Evolutionary conservation across 2,329 filamentous ascomycete genomes (phyloP), one percentile per base, ranked within the genome.

Genomic region (Epichloe sibirici): DNA sequence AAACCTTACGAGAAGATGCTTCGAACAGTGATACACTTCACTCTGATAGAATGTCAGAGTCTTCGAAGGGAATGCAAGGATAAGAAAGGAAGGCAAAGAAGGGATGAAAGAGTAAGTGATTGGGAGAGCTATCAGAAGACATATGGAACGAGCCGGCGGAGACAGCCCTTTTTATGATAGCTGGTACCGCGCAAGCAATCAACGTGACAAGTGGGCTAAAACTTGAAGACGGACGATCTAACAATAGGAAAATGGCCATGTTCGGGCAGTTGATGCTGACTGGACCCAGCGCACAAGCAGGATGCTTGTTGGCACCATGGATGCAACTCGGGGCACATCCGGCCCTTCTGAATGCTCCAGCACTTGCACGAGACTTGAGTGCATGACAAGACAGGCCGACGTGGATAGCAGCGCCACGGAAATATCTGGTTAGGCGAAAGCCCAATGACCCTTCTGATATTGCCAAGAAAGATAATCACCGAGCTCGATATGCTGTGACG

Each of bases 351-450:
- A 47, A 35, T n/a, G 38, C 48, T 51, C 43, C 21, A 40, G 45
- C 39, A 48, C 50, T 53, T 51, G 48, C 53, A 55, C 53, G 51
- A 48, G 53, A 51, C 45, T 45, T 48, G 53, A 48, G 37, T 35
- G 51, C 50, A 53, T 55, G 50, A 55, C 53, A 39, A 21, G 44
- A 38, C 3, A 25, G 11, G 25, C 37, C 7, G 39, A 34, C 28
- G 25, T n/a, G 38, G 7, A 35, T 6, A 17, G 8, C 34, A 11
- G 43, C 39, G 8, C 6, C 49, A 49, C 28, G 34, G 4, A 5
- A 13, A 15, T 45, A 39, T 42, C 17, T 25, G 42, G 37, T 31
- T 31, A 48, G 17, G 49, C 25, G 13, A 17, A 49, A 45, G 17
- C 17, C 25, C 12, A 28, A 52, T 48, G 34, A 13, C 31, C 37